Conservation (phyloP, 2,329 filamentous ascomycete species). For the Didymellaceae sp. region DNA sequence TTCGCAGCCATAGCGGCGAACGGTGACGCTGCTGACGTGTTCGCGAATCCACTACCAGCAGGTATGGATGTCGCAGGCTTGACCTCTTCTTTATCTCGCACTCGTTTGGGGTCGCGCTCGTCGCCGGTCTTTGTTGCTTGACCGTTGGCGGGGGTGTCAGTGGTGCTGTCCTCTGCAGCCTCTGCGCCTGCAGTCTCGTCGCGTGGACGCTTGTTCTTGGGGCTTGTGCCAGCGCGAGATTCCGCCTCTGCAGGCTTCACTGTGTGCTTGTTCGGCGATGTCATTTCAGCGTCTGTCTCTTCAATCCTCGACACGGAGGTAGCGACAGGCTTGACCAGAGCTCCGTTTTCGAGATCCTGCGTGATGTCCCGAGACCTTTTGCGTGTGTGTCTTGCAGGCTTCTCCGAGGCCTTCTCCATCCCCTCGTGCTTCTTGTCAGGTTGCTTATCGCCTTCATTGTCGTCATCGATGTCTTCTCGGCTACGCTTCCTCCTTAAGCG, state of each 20-base stretch:
- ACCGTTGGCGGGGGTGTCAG: constrained; percentile 19
- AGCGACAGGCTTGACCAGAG: constrained; percentile 43
- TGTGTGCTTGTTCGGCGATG: constrained; percentile 23
- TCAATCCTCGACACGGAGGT: constrained; percentile 37
- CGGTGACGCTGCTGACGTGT: constrained; percentile 55
- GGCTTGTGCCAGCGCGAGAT: constrained; percentile 42
- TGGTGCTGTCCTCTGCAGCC: constrained; percentile 14
- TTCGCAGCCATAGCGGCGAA: constrained; percentile 54
- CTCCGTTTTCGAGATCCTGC: constrained; percentile 38
- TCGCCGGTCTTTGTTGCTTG: constrained; percentile 30
- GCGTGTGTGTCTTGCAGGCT: constrained; percentile 50
- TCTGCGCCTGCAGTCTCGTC: constrained; percentile 36
- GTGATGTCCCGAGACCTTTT: constrained; percentile 57
- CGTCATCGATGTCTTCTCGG: constrained; percentile 53
- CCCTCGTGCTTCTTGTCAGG: constrained; percentile 42
- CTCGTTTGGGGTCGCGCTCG: constrained; percentile 46
- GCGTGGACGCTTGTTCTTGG: constrained; percentile 58
- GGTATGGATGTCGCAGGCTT: constrained; percentile 39
- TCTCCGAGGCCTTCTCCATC: constrained; percentile 28
- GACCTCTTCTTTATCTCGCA: constrained; percentile 41
- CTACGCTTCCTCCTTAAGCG: constrained; percentile 55
- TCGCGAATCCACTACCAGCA: constrained; percentile 52
- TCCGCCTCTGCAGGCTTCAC: constrained; percentile 14
- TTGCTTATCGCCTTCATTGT: constrained; percentile 41
- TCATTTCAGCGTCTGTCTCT: constrained; percentile 42